Evolutionary conservation across 192 early-diverging fungal genomes (phyloP).

Genomic region (Funneliformis mosseae): DNA sequence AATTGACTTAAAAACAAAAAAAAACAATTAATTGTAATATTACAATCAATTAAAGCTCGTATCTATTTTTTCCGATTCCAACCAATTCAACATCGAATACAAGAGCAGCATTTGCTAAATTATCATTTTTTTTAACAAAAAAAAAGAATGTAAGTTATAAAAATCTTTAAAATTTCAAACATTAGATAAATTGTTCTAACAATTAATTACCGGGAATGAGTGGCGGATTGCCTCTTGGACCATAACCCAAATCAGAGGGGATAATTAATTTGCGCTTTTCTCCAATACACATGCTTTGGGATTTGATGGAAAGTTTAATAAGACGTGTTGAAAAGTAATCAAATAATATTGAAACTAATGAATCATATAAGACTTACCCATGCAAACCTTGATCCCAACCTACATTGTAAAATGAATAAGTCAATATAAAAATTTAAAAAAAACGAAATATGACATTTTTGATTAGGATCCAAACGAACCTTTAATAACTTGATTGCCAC

Average conservation of each 20-base stretch:
- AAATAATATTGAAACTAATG: not conserved
- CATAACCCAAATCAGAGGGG: constrained; percentile 64
- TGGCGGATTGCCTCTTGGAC: constrained; percentile 51
- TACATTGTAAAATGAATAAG: constrained; percentile 10
- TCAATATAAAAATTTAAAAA: not conserved
- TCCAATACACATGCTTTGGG: constrained; percentile 72
- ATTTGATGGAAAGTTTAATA: not conserved
- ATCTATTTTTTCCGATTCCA: constrained; percentile 47
- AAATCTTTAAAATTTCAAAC: not conserved
- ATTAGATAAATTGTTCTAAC: not conserved
- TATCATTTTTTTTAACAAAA: not conserved
- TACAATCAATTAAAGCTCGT: constrained; percentile 14
- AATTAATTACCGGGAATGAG: constrained; percentile 42
- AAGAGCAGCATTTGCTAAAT: constrained; percentile 53
- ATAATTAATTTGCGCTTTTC: constrained; percentile 78
- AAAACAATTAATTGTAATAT: no score
- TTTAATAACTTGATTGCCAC: constrained; percentile 69
- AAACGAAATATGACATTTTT: not conserved
- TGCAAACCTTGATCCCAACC: constrained; percentile 76
- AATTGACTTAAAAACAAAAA: no score
- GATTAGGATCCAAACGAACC: constrained; percentile 40
- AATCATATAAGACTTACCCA: constrained; percentile 37
- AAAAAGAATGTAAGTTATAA: not conserved
- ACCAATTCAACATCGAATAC: constrained; percentile 82
- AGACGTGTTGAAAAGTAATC: not conserved